phyloP scores from a whole-genome alignment of 2,329 filamentous ascomycete genomes.

The Xylariaceae sp. region DNA sequence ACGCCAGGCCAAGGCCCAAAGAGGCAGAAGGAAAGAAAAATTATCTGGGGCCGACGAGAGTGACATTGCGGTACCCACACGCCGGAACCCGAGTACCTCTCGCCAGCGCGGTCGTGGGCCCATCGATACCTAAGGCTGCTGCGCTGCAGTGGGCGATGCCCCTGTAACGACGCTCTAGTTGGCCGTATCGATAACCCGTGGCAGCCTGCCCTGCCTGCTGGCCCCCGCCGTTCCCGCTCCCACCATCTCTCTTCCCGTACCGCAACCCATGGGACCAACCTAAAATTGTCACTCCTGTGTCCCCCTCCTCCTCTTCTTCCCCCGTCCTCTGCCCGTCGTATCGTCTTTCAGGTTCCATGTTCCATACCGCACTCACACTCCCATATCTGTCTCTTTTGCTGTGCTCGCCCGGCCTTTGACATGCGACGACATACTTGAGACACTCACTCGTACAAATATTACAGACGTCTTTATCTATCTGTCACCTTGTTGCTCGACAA shows the following conservation, averaged over 20 bases:
- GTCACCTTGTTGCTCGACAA: conserved; percentile 20
- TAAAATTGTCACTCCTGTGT: neutral
- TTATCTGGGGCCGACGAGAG: conserved; percentile 1
- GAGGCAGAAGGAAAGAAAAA: conserved; percentile 6
- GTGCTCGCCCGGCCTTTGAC: neutral
- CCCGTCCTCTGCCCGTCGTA: neutral
- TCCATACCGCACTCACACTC: neutral
- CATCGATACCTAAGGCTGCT: too few relatives aligned
- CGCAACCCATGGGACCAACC: too few relatives aligned
- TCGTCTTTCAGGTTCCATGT: too few relatives aligned
- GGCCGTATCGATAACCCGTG: neutral
- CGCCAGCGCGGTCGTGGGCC: too few relatives aligned
- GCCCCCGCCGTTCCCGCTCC: too few relatives aligned
- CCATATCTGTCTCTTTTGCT: neutral
- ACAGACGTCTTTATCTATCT: neutral
- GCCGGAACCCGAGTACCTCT: too few relatives aligned
- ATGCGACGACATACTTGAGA: conserved; percentile 1
- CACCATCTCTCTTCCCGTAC: too few relatives aligned
- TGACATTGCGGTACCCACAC: too few relatives aligned
- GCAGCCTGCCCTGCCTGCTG: neutral
- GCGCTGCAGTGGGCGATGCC: too few relatives aligned
- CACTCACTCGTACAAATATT: too few relatives aligned
- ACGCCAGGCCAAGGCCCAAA: neutral
- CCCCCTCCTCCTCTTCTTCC: neutral
- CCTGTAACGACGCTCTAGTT: too few relatives aligned